phyloP scores from a whole-genome alignment of 1,139 yeast species.

The Zygosaccharomyces pseudobailii region DNA sequence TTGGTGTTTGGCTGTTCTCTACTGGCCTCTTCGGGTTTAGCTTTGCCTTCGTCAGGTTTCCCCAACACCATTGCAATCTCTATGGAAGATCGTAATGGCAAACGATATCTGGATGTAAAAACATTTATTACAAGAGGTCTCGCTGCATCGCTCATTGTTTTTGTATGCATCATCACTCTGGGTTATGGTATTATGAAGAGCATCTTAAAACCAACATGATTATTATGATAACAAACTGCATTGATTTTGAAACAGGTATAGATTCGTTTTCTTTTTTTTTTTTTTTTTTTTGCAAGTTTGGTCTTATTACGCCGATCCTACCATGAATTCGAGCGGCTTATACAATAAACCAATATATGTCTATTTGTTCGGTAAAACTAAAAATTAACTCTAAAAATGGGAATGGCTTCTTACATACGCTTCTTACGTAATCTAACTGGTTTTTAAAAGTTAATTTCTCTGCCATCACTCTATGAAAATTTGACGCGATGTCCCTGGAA shows the following conservation, averaged over 20 bases:
- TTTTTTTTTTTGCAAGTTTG: not conserved
- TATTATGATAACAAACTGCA: not conserved
- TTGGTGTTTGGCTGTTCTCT: slow-evolving; percentile 64
- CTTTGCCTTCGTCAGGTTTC: slow-evolving; percentile 70
- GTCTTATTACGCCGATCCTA: not conserved
- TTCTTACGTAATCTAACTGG: not conserved
- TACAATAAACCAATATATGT: no score
- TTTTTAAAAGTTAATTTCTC: not conserved
- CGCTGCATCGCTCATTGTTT: slow-evolving; percentile 57
- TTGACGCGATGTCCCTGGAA: slow-evolving; percentile 2
- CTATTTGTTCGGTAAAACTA: no score
- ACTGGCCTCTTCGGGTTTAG: slow-evolving; percentile 73
- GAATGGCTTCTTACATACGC: not conserved
- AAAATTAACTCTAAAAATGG: no score
- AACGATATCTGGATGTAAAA: slow-evolving; percentile 58
- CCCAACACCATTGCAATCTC: slow-evolving; percentile 79
- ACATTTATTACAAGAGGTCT: slow-evolving; percentile 70
- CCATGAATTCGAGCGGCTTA: not conserved
- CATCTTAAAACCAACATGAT: slow-evolving; percentile 19
- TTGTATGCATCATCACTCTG: slow-evolving; percentile 51
- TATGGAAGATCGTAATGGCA: slow-evolving; percentile 67
- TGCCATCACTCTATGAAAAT: not conserved
- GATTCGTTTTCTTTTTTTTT: not conserved
- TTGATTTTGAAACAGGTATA: not conserved
- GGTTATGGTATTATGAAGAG: slow-evolving; percentile 64